These are phyloP conservation scores for Tetradesmus obliquus DNA, from an alignment of 139 green algal genomes.

Conservation along the genomic window DNA sequence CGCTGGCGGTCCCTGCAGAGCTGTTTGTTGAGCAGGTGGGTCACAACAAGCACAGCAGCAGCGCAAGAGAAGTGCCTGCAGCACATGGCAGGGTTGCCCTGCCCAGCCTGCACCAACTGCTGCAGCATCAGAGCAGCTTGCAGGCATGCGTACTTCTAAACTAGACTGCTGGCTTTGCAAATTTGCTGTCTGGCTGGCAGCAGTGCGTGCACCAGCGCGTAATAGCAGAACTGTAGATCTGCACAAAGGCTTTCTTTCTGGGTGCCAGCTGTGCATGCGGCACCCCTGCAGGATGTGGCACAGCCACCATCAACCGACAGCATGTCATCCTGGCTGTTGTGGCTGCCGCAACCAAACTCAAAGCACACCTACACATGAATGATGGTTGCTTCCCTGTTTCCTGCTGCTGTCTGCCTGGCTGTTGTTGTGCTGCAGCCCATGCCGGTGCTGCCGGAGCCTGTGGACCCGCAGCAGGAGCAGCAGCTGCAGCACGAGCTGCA, in stretches of 20 bases:
- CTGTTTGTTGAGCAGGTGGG: slow-evolving; percentile 38
- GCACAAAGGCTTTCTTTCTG: too few relatives aligned
- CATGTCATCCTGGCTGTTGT: neutral
- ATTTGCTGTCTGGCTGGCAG: neutral
- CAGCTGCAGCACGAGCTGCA: slow-evolving; percentile 27
- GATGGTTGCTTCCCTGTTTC: neutral
- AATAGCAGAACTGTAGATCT: too few relatives aligned
- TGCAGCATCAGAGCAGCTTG: neutral
- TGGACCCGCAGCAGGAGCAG: slow-evolving; percentile 22
- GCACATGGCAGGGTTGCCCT: neutral
- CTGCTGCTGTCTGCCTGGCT: neutral
- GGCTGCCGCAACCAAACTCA: neutral
- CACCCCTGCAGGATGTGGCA: neutral
- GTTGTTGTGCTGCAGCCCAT: neutral
- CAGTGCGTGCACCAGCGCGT: neutral
- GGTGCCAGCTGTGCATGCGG: too few relatives aligned
- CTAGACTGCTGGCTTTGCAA: neutral
- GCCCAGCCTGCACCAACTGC: neutral
- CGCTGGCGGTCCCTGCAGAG: slow-evolving; percentile 29
- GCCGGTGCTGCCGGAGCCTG: neutral
- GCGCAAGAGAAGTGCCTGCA: neutral
- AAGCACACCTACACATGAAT: neutral
- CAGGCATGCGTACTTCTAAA: neutral
- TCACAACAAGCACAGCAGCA: neutral
- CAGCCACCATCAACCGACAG: neutral